These are phyloP conservation scores for Aureobasidium sp. DNA, from an alignment of 2,329 filamentous ascomycete genomes.

Conservation along the genomic window DNA sequence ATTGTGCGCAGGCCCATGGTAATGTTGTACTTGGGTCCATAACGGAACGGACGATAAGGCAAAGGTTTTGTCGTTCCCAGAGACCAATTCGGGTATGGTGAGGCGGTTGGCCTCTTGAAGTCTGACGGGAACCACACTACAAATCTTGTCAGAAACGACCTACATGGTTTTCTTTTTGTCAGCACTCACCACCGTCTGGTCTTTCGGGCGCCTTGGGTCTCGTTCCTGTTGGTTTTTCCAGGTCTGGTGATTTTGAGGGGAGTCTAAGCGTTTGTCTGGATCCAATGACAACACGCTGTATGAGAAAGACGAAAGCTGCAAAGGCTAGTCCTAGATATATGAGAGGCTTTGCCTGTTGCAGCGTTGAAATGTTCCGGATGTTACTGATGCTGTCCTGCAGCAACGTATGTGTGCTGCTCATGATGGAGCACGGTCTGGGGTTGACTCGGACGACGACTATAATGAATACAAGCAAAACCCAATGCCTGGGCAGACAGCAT, in stretches of 20 bases:
- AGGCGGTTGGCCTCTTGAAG: conserved; percentile 52
- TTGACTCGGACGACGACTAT: not conserved
- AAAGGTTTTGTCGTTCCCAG: conserved; percentile 60
- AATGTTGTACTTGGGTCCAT: conserved; percentile 67
- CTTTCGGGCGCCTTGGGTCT: conserved; percentile 28
- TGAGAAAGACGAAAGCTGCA: not conserved
- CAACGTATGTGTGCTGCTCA: not conserved
- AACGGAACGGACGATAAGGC: conserved; percentile 68
- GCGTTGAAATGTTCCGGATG: not conserved
- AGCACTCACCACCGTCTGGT: conserved; percentile 38
- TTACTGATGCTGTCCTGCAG: not conserved
- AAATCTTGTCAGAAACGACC: not conserved
- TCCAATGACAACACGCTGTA: not conserved
- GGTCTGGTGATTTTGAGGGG: conserved; percentile 29
- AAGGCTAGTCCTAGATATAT: conserved; percentile 6
- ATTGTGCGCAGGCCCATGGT: conserved; percentile 69
- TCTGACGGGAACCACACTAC: conserved; percentile 48
- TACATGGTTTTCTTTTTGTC: not conserved
- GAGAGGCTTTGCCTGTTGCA: not conserved
- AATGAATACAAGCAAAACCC: not conserved
- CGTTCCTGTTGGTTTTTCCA: conserved; percentile 34
- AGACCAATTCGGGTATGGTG: conserved; percentile 60
- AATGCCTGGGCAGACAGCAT: not conserved
- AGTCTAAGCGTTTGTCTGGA: not conserved
- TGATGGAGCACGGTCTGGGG: not conserved